Evolutionary conservation across 2,329 filamentous ascomycete genomes (phyloP).

Genomic region (Verticillium albo-atrum): DNA sequence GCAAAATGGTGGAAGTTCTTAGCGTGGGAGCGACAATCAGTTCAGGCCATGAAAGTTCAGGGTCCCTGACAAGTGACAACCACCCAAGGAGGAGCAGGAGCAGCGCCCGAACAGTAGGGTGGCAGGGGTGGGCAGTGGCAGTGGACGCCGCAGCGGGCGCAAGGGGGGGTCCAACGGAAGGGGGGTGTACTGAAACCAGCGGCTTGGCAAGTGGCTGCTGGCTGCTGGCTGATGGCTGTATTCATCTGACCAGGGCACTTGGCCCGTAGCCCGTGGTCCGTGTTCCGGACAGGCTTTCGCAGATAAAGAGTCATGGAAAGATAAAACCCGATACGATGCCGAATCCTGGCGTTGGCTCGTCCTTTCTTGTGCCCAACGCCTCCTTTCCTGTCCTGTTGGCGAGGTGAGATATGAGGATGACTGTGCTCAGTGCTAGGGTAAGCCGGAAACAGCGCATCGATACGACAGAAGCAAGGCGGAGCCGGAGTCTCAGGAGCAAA

Average conservation of each 20-base stretch:
- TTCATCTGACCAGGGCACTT: too few species aligned
- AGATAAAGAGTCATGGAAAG: conserved; percentile 1
- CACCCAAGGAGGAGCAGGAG: neutral
- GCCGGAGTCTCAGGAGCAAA: neutral
- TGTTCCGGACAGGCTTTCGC: neutral
- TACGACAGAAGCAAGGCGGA: neutral
- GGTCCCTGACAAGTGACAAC: neutral
- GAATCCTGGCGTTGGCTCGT: neutral
- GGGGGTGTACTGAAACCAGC: neutral
- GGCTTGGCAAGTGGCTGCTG: neutral
- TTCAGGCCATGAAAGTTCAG: neutral
- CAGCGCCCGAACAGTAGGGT: neutral
- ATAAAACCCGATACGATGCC: neutral
- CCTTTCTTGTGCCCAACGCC: neutral
- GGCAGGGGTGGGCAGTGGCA: neutral
- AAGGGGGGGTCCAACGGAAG: neutral
- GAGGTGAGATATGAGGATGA: neutral
- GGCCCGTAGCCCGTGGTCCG: neutral
- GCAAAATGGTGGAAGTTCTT: neutral
- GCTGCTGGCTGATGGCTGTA: too few species aligned
- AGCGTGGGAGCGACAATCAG: neutral
- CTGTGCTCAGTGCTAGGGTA: neutral
- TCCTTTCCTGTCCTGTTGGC: neutral
- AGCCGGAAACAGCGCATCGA: neutral
- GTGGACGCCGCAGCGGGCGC: too few species aligned